Percentiles rank a stretch among this genome's conserved stretches.
These are phyloP conservation scores for Gaultheria prostrata DNA, from an alignment of 148 eudicot species.

Conservation along the genomic window DNA sequence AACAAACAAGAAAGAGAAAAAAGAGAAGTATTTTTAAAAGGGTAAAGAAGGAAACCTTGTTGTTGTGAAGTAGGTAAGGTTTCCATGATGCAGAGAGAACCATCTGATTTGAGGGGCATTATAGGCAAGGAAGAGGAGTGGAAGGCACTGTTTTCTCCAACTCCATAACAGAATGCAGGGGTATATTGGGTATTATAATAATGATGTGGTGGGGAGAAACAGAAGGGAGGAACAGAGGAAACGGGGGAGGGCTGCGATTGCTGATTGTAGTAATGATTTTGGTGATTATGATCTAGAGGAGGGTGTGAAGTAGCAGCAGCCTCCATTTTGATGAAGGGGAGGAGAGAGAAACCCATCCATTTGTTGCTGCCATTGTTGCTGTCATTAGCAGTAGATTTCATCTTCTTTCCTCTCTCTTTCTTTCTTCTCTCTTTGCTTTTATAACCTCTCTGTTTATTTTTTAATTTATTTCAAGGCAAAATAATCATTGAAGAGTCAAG, in stretches of 20 bases:
- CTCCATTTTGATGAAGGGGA: slow-evolving; percentile 42
- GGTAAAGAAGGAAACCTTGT: slow-evolving; percentile 49
- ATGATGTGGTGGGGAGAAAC: slow-evolving; percentile 25
- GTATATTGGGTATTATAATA: slow-evolving; percentile 17
- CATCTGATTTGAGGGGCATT: slow-evolving; percentile 92
- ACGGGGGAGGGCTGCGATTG: slow-evolving; percentile 16
- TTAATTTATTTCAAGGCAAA: slow-evolving; percentile 16
- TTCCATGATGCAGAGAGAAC: slow-evolving; percentile 70
- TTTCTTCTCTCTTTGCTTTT: background rate
- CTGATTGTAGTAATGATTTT: slow-evolving; percentile 10
- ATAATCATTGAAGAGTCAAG: slow-evolving; percentile 37
- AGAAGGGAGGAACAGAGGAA: slow-evolving; percentile 21
- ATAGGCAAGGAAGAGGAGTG: slow-evolving; percentile 40
- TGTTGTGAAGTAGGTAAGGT: slow-evolving; percentile 39
- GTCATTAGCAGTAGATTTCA: slow-evolving; percentile 54
- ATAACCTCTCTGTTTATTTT: slow-evolving; percentile 3
- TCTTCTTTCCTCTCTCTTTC: slow-evolving; percentile 17
- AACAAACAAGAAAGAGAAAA: background rate
- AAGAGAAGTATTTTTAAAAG: too few relatives aligned
- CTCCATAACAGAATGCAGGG: slow-evolving; percentile 40
- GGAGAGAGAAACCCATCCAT: slow-evolving; percentile 51
- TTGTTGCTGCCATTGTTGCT: slow-evolving; percentile 23
- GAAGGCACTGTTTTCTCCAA: slow-evolving; percentile 41
- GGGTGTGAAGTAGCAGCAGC: slow-evolving; percentile 16
- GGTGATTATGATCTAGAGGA: slow-evolving; percentile 7